These are phyloP conservation scores for Colletotrichum sp. DNA, from an alignment of 2,329 filamentous ascomycete species.

Conservation along the genomic window DNA sequence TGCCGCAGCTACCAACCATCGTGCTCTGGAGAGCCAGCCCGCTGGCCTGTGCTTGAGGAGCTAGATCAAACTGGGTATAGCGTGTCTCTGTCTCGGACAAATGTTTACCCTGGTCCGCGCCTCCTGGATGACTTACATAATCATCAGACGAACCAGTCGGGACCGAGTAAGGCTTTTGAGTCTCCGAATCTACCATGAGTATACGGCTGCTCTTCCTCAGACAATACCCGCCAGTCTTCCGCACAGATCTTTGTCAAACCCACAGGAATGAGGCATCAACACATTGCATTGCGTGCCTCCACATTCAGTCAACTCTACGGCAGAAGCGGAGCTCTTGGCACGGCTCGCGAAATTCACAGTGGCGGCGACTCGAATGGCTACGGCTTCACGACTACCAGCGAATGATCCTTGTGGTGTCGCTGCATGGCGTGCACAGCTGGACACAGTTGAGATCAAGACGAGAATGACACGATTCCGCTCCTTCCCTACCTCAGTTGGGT, in stretches of 20 bases:
- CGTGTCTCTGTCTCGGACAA: background rate
- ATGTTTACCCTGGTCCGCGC: background rate
- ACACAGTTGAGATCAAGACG: background rate
- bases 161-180: background rate
- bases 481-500: background rate
- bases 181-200: background rate
- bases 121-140: background rate
- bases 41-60: background rate
- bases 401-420: conserved; percentile 1
- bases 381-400: background rate
- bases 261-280: background rate
- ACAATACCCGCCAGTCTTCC: background rate
- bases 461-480: conserved; percentile 3
- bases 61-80: background rate
- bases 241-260: background rate
- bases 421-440: conserved; percentile 17
- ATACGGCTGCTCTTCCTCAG: background rate
- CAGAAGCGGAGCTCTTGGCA: background rate
- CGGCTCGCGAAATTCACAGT: background rate
- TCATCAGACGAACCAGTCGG: background rate
- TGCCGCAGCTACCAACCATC: conserved; percentile 5
- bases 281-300: background rate
- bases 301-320: background rate
- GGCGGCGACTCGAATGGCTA: background rate
- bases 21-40: background rate